These are phyloP conservation scores for Rheum nobile DNA, from an alignment of 148 eudicot genomes.

Conservation along the genomic window DNA sequence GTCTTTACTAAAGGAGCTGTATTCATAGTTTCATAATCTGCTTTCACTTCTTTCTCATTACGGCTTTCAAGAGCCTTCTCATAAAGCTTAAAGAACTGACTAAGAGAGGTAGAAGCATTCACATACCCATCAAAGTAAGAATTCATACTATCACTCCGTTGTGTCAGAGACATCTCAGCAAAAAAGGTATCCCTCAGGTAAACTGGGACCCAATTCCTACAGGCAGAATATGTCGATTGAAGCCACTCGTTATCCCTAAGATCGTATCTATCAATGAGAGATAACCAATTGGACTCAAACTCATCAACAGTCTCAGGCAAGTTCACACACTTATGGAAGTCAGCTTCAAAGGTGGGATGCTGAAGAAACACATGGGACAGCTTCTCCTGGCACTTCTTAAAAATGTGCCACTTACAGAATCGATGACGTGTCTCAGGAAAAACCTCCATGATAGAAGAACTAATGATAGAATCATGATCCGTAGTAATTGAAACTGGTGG, in stretches of 20 bases:
- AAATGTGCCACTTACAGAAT: constrained; percentile 51
- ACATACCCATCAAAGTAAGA: constrained; percentile 58
- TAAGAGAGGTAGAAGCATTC: constrained; percentile 42
- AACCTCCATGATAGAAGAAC: constrained; percentile 31
- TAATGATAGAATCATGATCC: constrained; percentile 38
- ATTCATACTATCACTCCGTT: constrained; percentile 50
- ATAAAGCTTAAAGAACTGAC: constrained; percentile 37
- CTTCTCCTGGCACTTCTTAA: constrained; percentile 46
- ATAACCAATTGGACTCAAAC: constrained; percentile 48
- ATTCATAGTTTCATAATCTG: constrained; percentile 48
- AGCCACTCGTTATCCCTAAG: constrained; percentile 42
- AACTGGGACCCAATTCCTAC: constrained; percentile 43
- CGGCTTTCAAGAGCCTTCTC: constrained; percentile 48
- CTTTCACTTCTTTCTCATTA: constrained; percentile 52
- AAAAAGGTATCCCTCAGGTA: constrained; percentile 45
- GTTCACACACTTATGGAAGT: constrained; percentile 45
- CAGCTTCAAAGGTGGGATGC: constrained; percentile 37
- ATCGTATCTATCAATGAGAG: constrained; percentile 33
- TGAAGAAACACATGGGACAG: constrained; percentile 30
- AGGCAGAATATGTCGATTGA: constrained; percentile 27
- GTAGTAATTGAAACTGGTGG: constrained; percentile 41
- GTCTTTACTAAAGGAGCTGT: constrained; percentile 33
- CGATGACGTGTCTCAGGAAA: constrained; percentile 34
- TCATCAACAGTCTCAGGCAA: constrained; percentile 39
- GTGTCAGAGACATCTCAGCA: constrained; percentile 41